These are phyloP conservation scores for Trifolium subterraneum DNA, from an alignment of 306 rosid genomes.

Conservation along the genomic window DNA sequence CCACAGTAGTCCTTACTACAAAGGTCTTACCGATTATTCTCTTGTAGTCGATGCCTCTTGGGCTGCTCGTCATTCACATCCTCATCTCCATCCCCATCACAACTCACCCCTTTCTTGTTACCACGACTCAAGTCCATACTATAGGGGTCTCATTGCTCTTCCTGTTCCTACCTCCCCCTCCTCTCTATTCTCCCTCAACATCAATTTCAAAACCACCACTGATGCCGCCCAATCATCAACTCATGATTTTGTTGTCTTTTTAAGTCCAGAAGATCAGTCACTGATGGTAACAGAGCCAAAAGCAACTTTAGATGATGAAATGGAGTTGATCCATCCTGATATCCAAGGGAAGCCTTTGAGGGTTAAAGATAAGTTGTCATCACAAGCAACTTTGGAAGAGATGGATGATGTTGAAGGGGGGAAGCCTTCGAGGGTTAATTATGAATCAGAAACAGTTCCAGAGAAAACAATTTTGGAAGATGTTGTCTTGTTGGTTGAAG, in stretches of 20 bases:
- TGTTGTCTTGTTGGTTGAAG: neutral
- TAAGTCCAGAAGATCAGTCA: slow-evolving; percentile 20
- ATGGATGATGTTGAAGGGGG: slow-evolving; percentile 40
- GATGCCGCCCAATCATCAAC: neutral
- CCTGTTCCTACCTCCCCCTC: neutral
- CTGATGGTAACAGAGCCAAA: slow-evolving; percentile 1
- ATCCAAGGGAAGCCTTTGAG: slow-evolving; percentile 28
- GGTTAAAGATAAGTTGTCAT: neutral
- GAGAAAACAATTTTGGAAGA: slow-evolving; percentile 2
- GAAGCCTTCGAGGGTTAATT: slow-evolving; percentile 72
- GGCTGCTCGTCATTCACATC: neutral
- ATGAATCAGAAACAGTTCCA: slow-evolving; percentile 13
- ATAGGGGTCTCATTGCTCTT: slow-evolving; percentile 48
- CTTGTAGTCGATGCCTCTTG: slow-evolving; percentile 22
- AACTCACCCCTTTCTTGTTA: neutral
- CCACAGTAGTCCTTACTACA: slow-evolving; percentile 46
- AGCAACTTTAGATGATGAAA: neutral
- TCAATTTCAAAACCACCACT: slow-evolving; percentile 1
- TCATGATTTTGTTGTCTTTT: slow-evolving; percentile 13
- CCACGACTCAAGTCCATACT: slow-evolving; percentile 43
- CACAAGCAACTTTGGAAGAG: slow-evolving; percentile 17
- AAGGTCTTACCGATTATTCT: slow-evolving; percentile 49
- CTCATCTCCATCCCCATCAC: neutral
- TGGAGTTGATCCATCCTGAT: slow-evolving; percentile 16
- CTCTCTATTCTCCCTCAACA: slow-evolving; percentile 5